Conservation (phyloP, 257 asterid species). For the Solanum bulbocastanum region DNA sequence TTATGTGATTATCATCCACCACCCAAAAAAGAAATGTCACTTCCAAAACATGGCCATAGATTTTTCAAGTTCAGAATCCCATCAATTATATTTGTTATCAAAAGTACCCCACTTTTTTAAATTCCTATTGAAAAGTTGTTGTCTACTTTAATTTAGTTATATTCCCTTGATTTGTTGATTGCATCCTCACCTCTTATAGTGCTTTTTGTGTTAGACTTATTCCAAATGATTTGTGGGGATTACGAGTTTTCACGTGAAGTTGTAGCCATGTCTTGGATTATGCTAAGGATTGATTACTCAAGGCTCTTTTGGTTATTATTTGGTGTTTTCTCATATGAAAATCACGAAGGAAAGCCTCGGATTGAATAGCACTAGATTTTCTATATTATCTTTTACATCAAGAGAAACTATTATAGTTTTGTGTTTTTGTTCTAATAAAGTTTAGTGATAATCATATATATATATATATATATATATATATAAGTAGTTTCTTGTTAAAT, state of each 20-base stretch:
- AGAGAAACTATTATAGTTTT: background rate
- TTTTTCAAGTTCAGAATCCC: conserved; percentile 56
- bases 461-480: background rate
- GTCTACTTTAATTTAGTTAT: background rate
- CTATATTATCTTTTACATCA: background rate
- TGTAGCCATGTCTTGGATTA: conserved; percentile 59
- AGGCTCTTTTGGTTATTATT: conserved; percentile 68
- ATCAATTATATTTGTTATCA: conserved; percentile 4
- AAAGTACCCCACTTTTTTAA: conserved; percentile 15
- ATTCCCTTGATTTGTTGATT: background rate
- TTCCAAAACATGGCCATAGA: conserved; percentile 45
- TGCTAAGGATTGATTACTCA: conserved; percentile 70
- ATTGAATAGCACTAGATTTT: conserved; percentile 30
- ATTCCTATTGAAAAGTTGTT: background rate
- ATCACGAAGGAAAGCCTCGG: conserved; percentile 84
- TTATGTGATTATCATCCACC: background rate
- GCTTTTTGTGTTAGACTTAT: background rate
- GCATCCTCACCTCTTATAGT: background rate
- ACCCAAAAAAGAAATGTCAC: conserved; percentile 24
- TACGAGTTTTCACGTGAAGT: conserved; percentile 33
- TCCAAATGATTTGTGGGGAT: conserved; percentile 29
- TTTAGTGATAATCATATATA: background rate
- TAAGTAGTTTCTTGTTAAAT: background rate
- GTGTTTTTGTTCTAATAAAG: background rate
- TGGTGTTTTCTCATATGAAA: conserved; percentile 67